Evolutionary conservation across 1,284 basidiomycete genomes (phyloP), one percentile per base, ranked within the genome.

Genomic region (Ustilago cynodontis): DNA sequence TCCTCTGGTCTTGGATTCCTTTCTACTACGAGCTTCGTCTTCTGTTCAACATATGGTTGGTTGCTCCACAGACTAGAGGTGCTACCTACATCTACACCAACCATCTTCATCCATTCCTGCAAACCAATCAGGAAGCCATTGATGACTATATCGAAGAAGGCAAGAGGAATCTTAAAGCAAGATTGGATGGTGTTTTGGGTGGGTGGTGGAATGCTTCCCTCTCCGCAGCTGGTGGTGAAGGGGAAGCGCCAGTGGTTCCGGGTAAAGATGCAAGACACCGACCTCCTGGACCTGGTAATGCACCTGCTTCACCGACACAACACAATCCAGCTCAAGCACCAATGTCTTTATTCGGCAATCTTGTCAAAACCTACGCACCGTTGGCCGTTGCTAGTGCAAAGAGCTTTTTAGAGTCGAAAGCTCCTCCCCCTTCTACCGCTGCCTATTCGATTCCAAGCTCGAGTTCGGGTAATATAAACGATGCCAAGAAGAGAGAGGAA

Each of bases 101-200:
- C 24, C 90, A 93, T 75, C 90, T 95, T 14, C 90, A 91, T 56
- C 94, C 94, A 0, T 92, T 94, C 88, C 90, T 95, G 80, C 88
- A 89, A 66, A 85, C 88, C 11, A 92, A 95, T 84, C 93, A 95
- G 87, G 82, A 87, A 7, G 90, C 93, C 81, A 95, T 95, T 84
- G 94, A 95, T 85, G 89, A 89, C n/a, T 88, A 90, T 0, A 88
- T 94, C 55, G 90, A 90, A 3, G 59, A 79, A 14, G 78, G 67
- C n/a, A 85, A 82, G 56, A 37, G 29, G 5, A 29, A 16, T 31
- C 20, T 64, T 0, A 52, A 29, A 29, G 55, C 7, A 14, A 71
- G 45, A 29, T 10, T 64, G 9, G 60, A 72, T n/a, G 59, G 10
- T 1, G 16, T n/a, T 2, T 29, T 78, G 18, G 72, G 71, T 6